Conservation (phyloP, 768 basidiomycete genomes). For the Termitomyces sp. region DNA sequence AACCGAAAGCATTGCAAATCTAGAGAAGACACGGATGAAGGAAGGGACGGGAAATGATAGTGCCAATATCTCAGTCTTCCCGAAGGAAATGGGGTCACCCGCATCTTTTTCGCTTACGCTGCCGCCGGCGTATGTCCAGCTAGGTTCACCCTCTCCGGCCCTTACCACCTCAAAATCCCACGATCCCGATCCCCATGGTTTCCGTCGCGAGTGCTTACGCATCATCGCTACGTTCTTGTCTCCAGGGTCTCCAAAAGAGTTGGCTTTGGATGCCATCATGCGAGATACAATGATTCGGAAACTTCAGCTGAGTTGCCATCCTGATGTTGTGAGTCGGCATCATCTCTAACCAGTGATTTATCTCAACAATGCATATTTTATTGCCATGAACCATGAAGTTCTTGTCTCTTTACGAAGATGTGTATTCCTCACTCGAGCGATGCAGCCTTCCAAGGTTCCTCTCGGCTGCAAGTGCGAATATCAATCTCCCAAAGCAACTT, state of each 20-base stretch:
- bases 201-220: slow-evolving; percentile 22
- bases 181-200: slow-evolving; percentile 3
- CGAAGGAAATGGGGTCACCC: slow-evolving; percentile 1
- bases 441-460: slow-evolving; percentile 27
- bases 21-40: slow-evolving; percentile 18
- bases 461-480: slow-evolving; percentile 22
- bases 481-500: slow-evolving; percentile 29
- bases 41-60: background rate
- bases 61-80: background rate
- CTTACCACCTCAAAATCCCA: slow-evolving; percentile 2
- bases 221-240: slow-evolving; percentile 26
- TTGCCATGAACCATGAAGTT: slow-evolving; percentile 17
- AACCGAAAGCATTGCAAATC: slow-evolving; percentile 7
- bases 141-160: slow-evolving; percentile 11
- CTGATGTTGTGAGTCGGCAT: slow-evolving; percentile 24
- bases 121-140: slow-evolving; percentile 9
- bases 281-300: slow-evolving; percentile 23
- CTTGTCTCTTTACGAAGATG: slow-evolving; percentile 26
- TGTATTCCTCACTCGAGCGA: slow-evolving; percentile 24
- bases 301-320: slow-evolving; percentile 25
- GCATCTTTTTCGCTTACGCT: slow-evolving; percentile 5
- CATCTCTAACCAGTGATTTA: background rate
- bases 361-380: background rate
- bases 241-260: slow-evolving; percentile 23
- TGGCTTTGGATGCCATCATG: slow-evolving; percentile 18